A percentile compares a stretch with the other conserved stretches of the same genome.
Conservation (phyloP, 2,329 filamentous ascomycete species). For the Cladosporium oxysporum region DNA sequence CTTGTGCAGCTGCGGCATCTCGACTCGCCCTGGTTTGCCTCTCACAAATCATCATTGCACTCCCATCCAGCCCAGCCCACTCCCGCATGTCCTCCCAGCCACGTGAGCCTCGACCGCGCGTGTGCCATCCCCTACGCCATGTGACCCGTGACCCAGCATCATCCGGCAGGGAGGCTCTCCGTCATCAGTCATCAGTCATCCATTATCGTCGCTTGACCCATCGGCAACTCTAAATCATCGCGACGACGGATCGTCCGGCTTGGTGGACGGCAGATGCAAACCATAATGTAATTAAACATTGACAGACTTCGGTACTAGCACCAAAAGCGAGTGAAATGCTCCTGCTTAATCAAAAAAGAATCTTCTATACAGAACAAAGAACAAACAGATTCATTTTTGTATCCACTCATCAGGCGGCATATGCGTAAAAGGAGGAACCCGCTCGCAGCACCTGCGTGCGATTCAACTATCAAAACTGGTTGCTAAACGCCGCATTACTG, state of each 20-base stretch:
- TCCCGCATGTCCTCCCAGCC: conserved; percentile 17
- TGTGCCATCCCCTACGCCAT: neutral
- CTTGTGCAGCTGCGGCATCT: neutral
- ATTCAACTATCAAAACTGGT: neutral
- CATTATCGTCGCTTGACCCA: neutral
- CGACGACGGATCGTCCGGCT: neutral
- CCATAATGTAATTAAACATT: neutral
- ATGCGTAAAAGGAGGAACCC: neutral
- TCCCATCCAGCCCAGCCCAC: neutral
- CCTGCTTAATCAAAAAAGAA: neutral
- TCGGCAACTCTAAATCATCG: neutral
- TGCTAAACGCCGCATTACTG: conserved; percentile 14
- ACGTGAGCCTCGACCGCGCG: conserved; percentile 7
- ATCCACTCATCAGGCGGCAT: conserved; percentile 3
- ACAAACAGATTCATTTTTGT: conserved; percentile 9
- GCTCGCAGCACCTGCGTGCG: conserved; percentile 10
- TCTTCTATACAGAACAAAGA: neutral
- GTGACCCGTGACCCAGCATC: neutral
- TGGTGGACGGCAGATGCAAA: neutral
- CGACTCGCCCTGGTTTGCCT: neutral
- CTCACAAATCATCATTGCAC: neutral
- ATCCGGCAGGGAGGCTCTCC: too few species aligned
- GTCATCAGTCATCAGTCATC: neutral
- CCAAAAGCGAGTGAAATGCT: neutral
- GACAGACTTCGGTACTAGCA: neutral